These are phyloP conservation scores for Globisporangium radiosum DNA, from an alignment of 352 stramenopile genomes.

Conservation along the genomic window DNA sequence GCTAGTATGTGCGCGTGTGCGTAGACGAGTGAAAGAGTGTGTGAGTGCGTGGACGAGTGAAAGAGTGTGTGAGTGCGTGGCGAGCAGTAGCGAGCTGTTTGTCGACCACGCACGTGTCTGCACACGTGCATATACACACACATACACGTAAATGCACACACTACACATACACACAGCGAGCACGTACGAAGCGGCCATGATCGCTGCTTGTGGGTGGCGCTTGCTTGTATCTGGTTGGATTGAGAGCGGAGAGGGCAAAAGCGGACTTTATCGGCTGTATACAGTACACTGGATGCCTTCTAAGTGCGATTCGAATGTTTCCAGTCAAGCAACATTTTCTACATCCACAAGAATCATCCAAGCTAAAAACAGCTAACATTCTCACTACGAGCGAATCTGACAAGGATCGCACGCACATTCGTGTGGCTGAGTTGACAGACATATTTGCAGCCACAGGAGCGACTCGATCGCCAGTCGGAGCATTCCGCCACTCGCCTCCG, in stretches of 20 bases:
- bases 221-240: background rate
- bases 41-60: background rate
- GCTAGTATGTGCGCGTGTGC: constrained; percentile 5
- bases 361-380: background rate
- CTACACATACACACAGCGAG: background rate
- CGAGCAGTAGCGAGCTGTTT: background rate
- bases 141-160: background rate
- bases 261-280: background rate
- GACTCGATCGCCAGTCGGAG: too few species aligned
- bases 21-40: too few species aligned
- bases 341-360: background rate
- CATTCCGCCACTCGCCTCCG: background rate
- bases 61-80: background rate
- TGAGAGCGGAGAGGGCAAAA: background rate
- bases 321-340: background rate
- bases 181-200: constrained; percentile 7
- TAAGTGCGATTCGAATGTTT: background rate
- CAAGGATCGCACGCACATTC: background rate
- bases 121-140: background rate
- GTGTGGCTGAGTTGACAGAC: constrained; percentile 1
- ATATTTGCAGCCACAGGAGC: background rate
- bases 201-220: background rate
- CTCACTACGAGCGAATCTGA: background rate
- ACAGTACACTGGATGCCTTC: background rate
- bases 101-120: background rate